Evolutionary conservation across 345 rosid genomes (phyloP).

Genomic region (Salix koriyanagi): DNA sequence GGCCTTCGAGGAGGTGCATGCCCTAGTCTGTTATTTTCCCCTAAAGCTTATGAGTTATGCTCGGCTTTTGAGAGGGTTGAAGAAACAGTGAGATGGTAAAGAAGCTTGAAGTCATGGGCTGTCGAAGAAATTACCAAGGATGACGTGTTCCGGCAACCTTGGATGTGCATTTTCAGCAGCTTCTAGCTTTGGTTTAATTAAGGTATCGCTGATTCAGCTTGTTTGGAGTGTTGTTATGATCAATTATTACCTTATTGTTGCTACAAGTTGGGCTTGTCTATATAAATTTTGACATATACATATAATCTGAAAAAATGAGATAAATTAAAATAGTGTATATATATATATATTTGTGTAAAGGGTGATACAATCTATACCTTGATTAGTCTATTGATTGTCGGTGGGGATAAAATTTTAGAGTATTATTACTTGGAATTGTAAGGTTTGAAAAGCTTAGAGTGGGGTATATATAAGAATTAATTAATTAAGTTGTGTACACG

Average conservation of each 20-base stretch:
- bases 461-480: conserved; percentile 7
- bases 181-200: background rate
- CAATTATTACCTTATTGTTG: background rate
- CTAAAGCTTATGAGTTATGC: background rate
- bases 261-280: background rate
- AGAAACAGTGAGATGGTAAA: background rate
- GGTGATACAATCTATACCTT: background rate
- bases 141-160: background rate
- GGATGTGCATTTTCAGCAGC: background rate
- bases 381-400: background rate
- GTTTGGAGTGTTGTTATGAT: background rate
- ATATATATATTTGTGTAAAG: background rate
- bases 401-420: background rate
- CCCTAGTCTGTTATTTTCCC: background rate
- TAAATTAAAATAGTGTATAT: background rate
- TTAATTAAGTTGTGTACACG: background rate
- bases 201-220: background rate
- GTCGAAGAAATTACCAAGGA: background rate
- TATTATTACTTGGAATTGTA: background rate
- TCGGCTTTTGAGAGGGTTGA: background rate
- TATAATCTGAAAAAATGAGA: background rate
- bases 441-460: conserved; percentile 18
- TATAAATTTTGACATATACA: background rate
- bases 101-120: background rate
- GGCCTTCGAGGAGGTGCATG: background rate